Conservation (phyloP, 2,329 filamentous ascomycete species). For the Beauveria sp. region DNA sequence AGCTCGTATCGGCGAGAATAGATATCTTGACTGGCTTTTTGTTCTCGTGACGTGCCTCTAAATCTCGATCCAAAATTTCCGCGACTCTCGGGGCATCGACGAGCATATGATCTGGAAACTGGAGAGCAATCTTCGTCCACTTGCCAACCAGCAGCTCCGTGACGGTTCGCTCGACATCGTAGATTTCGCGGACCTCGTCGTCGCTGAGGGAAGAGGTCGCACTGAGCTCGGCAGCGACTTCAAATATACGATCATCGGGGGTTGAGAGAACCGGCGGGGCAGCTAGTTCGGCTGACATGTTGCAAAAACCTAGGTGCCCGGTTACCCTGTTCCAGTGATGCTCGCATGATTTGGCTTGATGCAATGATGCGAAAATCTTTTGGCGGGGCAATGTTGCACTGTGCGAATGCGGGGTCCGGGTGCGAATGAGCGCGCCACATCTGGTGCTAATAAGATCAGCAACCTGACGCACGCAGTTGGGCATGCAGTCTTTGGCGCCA, state of each 20-base stretch:
- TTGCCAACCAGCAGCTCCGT: conserved; percentile 62
- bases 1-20: conserved; percentile 91
- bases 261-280: conserved; percentile 56
- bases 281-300: conserved; percentile 41
- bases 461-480: neutral
- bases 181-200: conserved; percentile 66
- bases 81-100: conserved; percentile 76
- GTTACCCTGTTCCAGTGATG: neutral
- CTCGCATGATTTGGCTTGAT: neutral
- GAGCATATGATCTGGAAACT: conserved; percentile 93
- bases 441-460: neutral
- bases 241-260: conserved; percentile 51
- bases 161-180: conserved; percentile 78
- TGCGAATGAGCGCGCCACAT: neutral
- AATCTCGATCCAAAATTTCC: conserved; percentile 37
- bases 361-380: conserved; percentile 6
- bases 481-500: neutral
- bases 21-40: conserved; percentile 47
- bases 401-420: conserved; percentile 8
- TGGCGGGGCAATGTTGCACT: conserved; percentile 10
- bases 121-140: conserved; percentile 77
- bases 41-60: conserved; percentile 15
- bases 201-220: conserved; percentile 38
- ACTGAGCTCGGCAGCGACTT: conserved; percentile 35
- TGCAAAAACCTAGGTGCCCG: conserved; percentile 1